A percentile compares a stretch with the other conserved stretches of the same genome.
Conservation (phyloP, 768 basidiomycete species). For the Serendipita vermifera region DNA sequence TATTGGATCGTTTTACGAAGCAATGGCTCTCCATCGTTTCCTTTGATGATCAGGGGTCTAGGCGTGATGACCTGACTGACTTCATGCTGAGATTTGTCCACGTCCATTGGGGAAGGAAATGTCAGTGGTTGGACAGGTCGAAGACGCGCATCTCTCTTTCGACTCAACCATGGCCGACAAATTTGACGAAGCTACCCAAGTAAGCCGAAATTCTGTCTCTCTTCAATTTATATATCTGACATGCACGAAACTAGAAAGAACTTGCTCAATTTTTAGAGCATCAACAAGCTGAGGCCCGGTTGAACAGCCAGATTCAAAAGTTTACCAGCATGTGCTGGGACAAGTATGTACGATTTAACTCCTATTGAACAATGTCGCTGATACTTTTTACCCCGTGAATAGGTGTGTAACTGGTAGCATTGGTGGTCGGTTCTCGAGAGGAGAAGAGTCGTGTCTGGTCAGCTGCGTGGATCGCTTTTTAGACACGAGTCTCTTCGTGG, state of each 20-base stretch:
- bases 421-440: slow-evolving; percentile 60
- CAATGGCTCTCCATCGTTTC: slow-evolving; percentile 48
- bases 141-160: no score
- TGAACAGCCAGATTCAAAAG: slow-evolving; percentile 58
- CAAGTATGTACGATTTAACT: slow-evolving; percentile 45
- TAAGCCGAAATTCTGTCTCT: slow-evolving; percentile 20
- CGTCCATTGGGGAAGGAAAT: no score
- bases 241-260: slow-evolving; percentile 59
- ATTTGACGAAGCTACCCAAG: slow-evolving; percentile 72
- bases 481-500: slow-evolving; percentile 72
- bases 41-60: slow-evolving; percentile 12
- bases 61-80: slow-evolving; percentile 7
- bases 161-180: slow-evolving; percentile 26
- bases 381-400: slow-evolving; percentile 10
- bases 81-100: no score
- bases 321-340: slow-evolving; percentile 85
- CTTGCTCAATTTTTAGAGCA: slow-evolving; percentile 64
- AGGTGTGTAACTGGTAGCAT: slow-evolving; percentile 76
- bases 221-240: slow-evolving; percentile 3
- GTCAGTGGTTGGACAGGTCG: no score
- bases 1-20: slow-evolving; percentile 58
- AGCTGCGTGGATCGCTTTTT: slow-evolving; percentile 91
- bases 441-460: slow-evolving; percentile 67
- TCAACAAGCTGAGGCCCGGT: slow-evolving; percentile 64
- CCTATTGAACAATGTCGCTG: not conserved